These are phyloP conservation scores for Geotrichum citri-aurantii DNA, from an alignment of 1,139 yeast species.

Conservation along the genomic window DNA sequence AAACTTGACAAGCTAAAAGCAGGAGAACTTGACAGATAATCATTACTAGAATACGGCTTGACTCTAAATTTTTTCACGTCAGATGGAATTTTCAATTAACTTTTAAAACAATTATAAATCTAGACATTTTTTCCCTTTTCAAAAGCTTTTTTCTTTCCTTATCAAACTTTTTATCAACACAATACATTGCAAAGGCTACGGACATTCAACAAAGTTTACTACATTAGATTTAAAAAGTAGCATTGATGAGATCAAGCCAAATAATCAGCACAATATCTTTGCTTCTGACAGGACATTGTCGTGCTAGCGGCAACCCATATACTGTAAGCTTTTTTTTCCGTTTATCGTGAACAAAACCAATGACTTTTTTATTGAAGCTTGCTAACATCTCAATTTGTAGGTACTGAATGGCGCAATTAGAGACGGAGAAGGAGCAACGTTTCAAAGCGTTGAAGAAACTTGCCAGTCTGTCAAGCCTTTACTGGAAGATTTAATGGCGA, in stretches of 20 bases:
- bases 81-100: neutral
- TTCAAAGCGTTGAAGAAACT: neutral
- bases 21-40: neutral
- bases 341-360: neutral
- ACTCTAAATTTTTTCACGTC: neutral
- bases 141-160: no score
- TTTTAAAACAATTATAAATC: neutral
- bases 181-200: neutral
- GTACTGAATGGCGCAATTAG: neutral
- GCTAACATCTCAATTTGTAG: slow-evolving; percentile 15
- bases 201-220: no score
- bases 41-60: neutral
- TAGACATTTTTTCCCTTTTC: neutral
- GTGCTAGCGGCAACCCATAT: neutral
- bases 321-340: neutral
- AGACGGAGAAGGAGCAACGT: neutral
- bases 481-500: slow-evolving; percentile 46
- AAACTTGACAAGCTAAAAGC: neutral
- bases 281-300: neutral
- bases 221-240: no score
- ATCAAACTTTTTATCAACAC: neutral
- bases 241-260: neutral
- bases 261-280: neutral
- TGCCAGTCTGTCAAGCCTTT: slow-evolving; percentile 29
- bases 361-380: neutral